Conservation (phyloP, 2,329 filamentous ascomycete species). For the Nemania diffusa region DNA sequence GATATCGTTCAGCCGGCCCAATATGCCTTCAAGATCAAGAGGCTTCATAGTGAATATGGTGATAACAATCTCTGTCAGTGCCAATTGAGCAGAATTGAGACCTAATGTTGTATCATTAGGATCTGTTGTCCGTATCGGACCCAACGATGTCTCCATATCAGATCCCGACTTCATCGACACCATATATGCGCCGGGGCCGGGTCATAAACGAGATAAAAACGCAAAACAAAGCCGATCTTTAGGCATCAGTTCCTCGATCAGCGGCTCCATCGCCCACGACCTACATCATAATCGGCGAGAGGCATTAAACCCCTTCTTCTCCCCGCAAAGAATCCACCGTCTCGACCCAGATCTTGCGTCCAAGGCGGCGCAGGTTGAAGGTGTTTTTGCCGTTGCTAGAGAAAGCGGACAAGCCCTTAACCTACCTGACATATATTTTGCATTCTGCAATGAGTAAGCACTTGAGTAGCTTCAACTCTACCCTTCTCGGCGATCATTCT, state of each 20-base stretch:
- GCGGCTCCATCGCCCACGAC: slow-evolving; percentile 19
- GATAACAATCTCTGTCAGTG: neutral
- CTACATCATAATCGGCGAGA: slow-evolving; percentile 25
- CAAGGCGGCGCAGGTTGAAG: slow-evolving; percentile 22
- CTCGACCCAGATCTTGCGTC: slow-evolving; percentile 20
- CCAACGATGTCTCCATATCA: slow-evolving; percentile 27
- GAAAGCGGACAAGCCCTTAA: slow-evolving; percentile 21
- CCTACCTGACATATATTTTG: slow-evolving; percentile 27
- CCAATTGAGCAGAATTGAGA: neutral
- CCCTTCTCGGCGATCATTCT: slow-evolving; percentile 1
- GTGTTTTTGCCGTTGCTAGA: slow-evolving; percentile 11
- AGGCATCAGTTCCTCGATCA: slow-evolving; percentile 19
- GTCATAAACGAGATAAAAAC: slow-evolving; percentile 24
- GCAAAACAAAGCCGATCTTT: slow-evolving; percentile 7
- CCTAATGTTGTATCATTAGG: slow-evolving; percentile 15
- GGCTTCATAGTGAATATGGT: slow-evolving; percentile 33
- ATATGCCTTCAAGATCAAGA: slow-evolving; percentile 36
- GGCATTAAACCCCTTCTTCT: slow-evolving; percentile 29
- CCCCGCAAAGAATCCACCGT: slow-evolving; percentile 24
- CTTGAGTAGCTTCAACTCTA: neutral
- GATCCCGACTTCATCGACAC: slow-evolving; percentile 28
- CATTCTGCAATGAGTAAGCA: slow-evolving; percentile 31
- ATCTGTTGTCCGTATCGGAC: slow-evolving; percentile 34
- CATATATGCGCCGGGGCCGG: slow-evolving; percentile 24
- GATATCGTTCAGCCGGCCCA: slow-evolving; percentile 31